Evolutionary conservation across 2,329 filamentous ascomycete genomes (phyloP).

Genomic region (Mycosphaerella sp.): DNA sequence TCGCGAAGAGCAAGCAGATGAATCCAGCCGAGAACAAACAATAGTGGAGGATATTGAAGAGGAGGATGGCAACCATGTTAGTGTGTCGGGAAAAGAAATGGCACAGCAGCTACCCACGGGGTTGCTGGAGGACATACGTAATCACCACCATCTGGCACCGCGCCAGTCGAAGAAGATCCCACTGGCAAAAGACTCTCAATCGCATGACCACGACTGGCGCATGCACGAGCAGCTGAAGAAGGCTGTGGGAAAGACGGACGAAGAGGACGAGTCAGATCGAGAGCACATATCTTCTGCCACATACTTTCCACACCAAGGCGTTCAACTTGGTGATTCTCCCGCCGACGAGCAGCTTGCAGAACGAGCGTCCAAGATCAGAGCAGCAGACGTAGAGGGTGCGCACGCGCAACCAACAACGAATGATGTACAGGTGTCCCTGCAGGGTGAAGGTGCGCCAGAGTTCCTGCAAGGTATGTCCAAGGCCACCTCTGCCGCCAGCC

Average conservation of each 20-base stretch:
- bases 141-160: conserved; percentile 48
- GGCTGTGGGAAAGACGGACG: conserved; percentile 40
- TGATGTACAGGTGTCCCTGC: conserved; percentile 57
- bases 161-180: conserved; percentile 38
- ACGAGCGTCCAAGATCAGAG: conserved; percentile 18
- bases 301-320: conserved; percentile 68
- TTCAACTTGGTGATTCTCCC: conserved; percentile 38
- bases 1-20: conserved; percentile 11
- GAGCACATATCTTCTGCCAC: conserved; percentile 84
- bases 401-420: conserved; percentile 23
- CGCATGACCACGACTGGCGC: conserved; percentile 17
- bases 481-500: conserved; percentile 11
- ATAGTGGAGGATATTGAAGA: conserved; percentile 29
- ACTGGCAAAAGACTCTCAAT: conserved; percentile 29
- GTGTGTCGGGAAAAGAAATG: conserved; percentile 27
- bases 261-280: conserved; percentile 63
- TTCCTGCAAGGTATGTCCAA: conserved; percentile 52
- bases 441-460: conserved; percentile 54
- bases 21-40: conserved; percentile 26
- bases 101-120: conserved; percentile 41
- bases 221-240: conserved; percentile 14
- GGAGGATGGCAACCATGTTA: conserved; percentile 27
- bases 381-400: conserved; percentile 1
- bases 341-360: conserved; percentile 25
- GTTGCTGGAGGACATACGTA: conserved; percentile 52